phyloP scores from a whole-genome alignment of 225 moss, liverwort and hornwort genomes.

The Anthoceros angustus region DNA sequence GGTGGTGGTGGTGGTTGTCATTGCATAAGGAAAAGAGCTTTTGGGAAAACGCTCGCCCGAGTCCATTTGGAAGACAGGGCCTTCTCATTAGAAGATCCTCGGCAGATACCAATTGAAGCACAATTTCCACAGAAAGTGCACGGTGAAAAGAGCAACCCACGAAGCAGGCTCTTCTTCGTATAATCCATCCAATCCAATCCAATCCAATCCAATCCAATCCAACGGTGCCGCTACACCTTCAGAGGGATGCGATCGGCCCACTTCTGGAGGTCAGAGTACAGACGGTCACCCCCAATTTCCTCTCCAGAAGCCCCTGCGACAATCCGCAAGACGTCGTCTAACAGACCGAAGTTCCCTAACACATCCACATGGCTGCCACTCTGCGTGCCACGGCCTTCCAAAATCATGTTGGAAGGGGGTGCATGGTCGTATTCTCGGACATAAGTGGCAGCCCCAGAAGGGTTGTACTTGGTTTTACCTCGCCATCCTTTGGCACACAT shows the following conservation, averaged over 20 bases:
- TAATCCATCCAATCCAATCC: background rate
- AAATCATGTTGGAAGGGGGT: slow-evolving; percentile 52
- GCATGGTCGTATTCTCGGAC: slow-evolving; percentile 63
- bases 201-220: background rate
- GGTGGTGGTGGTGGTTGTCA: too few species aligned
- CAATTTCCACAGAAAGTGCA: background rate
- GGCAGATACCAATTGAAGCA: background rate
- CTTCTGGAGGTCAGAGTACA: slow-evolving; percentile 40
- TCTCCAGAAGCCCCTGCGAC: slow-evolving; percentile 67
- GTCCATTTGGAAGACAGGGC: too few species aligned
- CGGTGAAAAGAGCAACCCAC: background rate
- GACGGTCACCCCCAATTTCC: slow-evolving; percentile 49
- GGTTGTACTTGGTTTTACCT: slow-evolving; percentile 78
- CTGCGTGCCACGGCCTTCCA: slow-evolving; percentile 76
- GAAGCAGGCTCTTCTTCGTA: background rate
- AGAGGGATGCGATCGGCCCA: slow-evolving; percentile 70
- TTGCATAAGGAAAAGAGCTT: too few species aligned
- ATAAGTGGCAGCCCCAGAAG: slow-evolving; percentile 40
- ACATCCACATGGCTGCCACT: slow-evolving; percentile 87
- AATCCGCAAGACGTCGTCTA: slow-evolving; percentile 68
- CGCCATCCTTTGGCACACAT: slow-evolving; percentile 69
- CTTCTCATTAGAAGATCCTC: too few species aligned
- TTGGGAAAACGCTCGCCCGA: too few species aligned
- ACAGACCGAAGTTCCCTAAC: slow-evolving; percentile 88
- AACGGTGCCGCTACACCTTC: slow-evolving; percentile 17